A percentile compares a stretch with the other conserved stretches of the same genome.
These are phyloP conservation scores for Lanmaoa pseudosensibilis DNA, from an alignment of 768 basidiomycete genomes.

Conservation along the genomic window DNA sequence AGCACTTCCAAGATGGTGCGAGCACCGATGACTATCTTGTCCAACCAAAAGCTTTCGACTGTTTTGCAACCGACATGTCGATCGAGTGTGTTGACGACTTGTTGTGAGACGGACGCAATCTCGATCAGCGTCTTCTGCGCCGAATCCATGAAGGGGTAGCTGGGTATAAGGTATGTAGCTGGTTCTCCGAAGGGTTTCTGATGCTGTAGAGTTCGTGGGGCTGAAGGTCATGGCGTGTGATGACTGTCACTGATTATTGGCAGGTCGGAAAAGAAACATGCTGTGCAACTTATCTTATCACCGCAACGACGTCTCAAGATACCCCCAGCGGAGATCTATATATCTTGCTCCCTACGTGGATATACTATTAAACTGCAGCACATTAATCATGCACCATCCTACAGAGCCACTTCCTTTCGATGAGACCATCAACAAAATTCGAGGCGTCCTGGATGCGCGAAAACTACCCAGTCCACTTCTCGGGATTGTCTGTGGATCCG, in stretches of 20 bases:
- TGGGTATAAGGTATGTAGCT: too few species aligned
- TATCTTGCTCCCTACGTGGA: background rate
- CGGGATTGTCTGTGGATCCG: conserved; percentile 87
- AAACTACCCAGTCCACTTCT: conserved; percentile 58
- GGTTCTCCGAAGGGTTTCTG: too few species aligned
- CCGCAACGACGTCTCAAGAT: background rate
- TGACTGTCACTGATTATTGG: too few species aligned
- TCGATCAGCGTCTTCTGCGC: background rate
- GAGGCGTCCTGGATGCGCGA: conserved; percentile 23
- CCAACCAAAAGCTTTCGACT: background rate
- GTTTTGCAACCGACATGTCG: background rate
- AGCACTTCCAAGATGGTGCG: background rate
- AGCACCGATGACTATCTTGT: background rate
- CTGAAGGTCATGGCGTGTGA: too few species aligned
- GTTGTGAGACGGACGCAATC: background rate
- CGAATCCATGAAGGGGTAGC: background rate
- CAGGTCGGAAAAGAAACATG: too few species aligned
- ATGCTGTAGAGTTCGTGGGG: too few species aligned
- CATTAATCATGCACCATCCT: conserved; percentile 12
- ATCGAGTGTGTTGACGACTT: background rate
- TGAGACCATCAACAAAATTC: conserved; percentile 30
- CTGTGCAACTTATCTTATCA: background rate
- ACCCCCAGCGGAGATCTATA: background rate
- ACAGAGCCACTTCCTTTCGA: conserved; percentile 26
- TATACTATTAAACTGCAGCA: background rate